Percentiles rank a stretch among this genome's conserved stretches.
These are phyloP conservation scores for Aeschynomene evenia DNA, from an alignment of 306 rosid genomes.

Conservation along the genomic window DNA sequence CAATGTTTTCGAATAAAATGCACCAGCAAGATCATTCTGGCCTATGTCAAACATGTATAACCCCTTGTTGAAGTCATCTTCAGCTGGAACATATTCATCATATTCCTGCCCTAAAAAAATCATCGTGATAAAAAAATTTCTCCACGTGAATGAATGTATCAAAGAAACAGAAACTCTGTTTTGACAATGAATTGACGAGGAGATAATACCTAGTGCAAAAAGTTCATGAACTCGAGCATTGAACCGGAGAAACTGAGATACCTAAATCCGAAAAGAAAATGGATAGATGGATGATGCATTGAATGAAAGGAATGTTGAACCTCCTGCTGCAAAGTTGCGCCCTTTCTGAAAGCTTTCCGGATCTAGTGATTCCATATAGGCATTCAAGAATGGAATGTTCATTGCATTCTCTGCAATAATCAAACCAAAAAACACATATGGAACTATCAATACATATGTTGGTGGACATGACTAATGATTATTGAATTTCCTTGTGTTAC, in stretches of 20 bases:
- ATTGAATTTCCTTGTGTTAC: too few species aligned
- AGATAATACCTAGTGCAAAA: slow-evolving; percentile 50
- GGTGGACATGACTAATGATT: too few species aligned
- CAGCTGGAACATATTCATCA: slow-evolving; percentile 50
- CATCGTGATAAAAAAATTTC: background rate
- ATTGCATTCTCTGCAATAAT: slow-evolving; percentile 63
- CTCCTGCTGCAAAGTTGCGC: slow-evolving; percentile 71
- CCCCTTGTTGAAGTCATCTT: slow-evolving; percentile 55
- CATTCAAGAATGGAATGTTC: slow-evolving; percentile 64
- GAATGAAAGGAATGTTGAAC: slow-evolving; percentile 69
- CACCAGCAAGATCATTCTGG: slow-evolving; percentile 79
- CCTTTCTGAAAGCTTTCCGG: slow-evolving; percentile 62
- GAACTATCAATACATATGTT: too few species aligned
- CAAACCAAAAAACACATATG: background rate
- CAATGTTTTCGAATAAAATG: slow-evolving; percentile 66
- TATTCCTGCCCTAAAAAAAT: slow-evolving; percentile 42
- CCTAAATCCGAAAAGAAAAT: slow-evolving; percentile 61
- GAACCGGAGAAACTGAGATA: slow-evolving; percentile 66
- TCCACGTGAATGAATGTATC: background rate
- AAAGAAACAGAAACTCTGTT: background rate
- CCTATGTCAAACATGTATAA: slow-evolving; percentile 84
- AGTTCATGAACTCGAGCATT: slow-evolving; percentile 60
- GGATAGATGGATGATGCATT: slow-evolving; percentile 59
- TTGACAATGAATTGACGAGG: background rate
- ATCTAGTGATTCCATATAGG: slow-evolving; percentile 70